These are phyloP conservation scores for Penicillium cinerascens DNA, from an alignment of 495 filamentous ascomycete species.

Conservation along the genomic window DNA sequence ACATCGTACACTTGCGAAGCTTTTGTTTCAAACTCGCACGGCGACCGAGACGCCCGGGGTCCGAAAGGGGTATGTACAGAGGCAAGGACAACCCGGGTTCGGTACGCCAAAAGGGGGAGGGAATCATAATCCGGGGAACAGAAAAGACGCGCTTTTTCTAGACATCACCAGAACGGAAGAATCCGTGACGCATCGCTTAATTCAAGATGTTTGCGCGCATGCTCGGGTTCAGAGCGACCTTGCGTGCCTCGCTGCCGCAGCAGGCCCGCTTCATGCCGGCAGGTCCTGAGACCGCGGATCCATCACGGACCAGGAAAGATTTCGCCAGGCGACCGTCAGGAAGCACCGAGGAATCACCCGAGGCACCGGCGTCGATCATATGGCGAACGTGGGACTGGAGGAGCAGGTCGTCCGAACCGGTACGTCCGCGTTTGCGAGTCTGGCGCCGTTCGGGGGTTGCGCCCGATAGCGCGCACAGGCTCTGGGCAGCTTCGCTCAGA, in stretches of 20 bases:
- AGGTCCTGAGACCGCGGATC: conserved; percentile 32
- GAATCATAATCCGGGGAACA: conserved; percentile 7
- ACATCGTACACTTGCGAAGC: conserved; percentile 37
- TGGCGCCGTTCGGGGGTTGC: conserved; percentile 31
- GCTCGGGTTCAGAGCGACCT: conserved; percentile 37
- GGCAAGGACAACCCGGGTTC: conserved; percentile 5
- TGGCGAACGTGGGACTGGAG: conserved; percentile 75
- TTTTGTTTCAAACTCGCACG: conserved; percentile 11
- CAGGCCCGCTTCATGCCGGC: conserved; percentile 47
- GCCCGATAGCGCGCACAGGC: conserved; percentile 61
- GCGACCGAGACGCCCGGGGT: conserved; percentile 14
- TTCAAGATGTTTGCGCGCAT: conserved; percentile 37
- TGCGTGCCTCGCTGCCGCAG: conserved; percentile 43
- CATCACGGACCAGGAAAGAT: conserved; percentile 31
- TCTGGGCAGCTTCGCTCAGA: conserved; percentile 58
- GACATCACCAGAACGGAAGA: conserved; percentile 21
- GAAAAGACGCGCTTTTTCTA: conserved; percentile 26
- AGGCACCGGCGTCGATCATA: conserved; percentile 33
- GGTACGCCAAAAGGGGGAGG: conserved; percentile 2
- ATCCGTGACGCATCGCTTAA: conserved; percentile 17
- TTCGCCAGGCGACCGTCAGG: conserved; percentile 39
- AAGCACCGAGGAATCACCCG: conserved; percentile 31
- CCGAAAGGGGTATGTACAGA: conserved; percentile 15
- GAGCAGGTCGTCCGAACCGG: conserved; percentile 60
- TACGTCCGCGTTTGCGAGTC: conserved; percentile 65